These are phyloP conservation scores for Sutorius eximius DNA, from an alignment of 1,284 basidiomycete species.

Conservation along the genomic window DNA sequence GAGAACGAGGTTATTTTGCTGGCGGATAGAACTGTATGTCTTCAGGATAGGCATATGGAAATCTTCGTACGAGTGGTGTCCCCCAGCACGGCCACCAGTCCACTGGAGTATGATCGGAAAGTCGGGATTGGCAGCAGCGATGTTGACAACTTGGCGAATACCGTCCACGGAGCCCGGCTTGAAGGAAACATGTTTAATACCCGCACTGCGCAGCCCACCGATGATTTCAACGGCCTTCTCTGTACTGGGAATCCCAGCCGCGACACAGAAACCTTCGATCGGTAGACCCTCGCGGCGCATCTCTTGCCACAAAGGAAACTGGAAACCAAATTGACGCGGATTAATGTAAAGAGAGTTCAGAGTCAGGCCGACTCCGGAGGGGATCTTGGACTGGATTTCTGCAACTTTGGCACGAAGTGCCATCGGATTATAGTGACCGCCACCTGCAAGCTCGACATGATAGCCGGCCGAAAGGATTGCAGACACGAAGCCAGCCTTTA, in stretches of 20 bases:
- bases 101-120: conserved; percentile 99
- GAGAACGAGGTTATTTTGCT: conserved; percentile 85
- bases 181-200: conserved; percentile 95
- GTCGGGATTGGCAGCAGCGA: conserved; percentile 91
- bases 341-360: conserved; percentile 98
- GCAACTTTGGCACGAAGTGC: conserved; percentile 88
- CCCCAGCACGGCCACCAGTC: conserved; percentile 99
- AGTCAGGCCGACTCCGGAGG: conserved; percentile 87
- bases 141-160: conserved; percentile 95
- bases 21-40: conserved; percentile 89
- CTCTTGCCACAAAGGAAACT: conserved; percentile 96
- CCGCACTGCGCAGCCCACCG: conserved; percentile 68
- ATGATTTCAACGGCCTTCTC: conserved; percentile 96
- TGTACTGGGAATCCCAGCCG: conserved; percentile 90
- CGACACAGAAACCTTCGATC: conserved; percentile 97
- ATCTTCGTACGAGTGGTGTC: conserved; percentile 98
- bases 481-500: conserved; percentile 89
- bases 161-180: conserved; percentile 98
- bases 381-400: conserved; percentile 83
- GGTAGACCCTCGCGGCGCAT: conserved; percentile 95
- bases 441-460: conserved; percentile 96
- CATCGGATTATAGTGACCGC: conserved; percentile 92
- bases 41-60: conserved; percentile 95
- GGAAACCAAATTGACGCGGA: conserved; percentile 95
- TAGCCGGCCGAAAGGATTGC: conserved; percentile 93